phyloP scores from a whole-genome alignment of 2,329 filamentous ascomycete species.

The Microsporum ferrugineum region DNA sequence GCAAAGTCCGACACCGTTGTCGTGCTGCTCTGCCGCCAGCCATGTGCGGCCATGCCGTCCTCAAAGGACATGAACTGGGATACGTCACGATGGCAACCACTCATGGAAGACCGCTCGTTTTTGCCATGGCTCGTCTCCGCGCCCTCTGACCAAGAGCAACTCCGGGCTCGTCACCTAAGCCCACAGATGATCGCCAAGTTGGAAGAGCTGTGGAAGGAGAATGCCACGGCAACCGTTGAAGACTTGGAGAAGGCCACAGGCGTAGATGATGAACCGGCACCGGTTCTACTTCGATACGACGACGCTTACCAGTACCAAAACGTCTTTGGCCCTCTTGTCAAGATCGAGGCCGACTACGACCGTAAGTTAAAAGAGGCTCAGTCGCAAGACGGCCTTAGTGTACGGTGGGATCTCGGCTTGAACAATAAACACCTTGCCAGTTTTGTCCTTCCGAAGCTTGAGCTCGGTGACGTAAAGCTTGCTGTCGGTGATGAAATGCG shows the following conservation, averaged over 20 bases:
- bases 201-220: conserved; percentile 98
- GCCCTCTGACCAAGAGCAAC: conserved; percentile 87
- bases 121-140: conserved; percentile 82
- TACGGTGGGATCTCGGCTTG: conserved; percentile 87
- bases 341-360: conserved; percentile 98
- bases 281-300: conserved; percentile 85
- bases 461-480: conserved; percentile 93
- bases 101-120: conserved; percentile 95
- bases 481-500: conserved; percentile 98
- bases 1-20: conserved; percentile 98
- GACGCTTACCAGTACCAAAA: conserved; percentile 99
- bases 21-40: conserved; percentile 89
- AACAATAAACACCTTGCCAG: conserved; percentile 97
- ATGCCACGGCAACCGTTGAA: conserved; percentile 72
- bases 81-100: conserved; percentile 89
- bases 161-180: conserved; percentile 83
- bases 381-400: conserved; percentile 86
- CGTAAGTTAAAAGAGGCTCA: conserved; percentile 98
- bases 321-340: conserved; percentile 92
- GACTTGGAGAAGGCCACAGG: conserved; percentile 85
- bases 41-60: conserved; percentile 85
- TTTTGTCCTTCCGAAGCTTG: conserved; percentile 92
- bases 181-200: conserved; percentile 91
- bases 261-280: conserved; percentile 88
- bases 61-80: conserved; percentile 99